phyloP scores from a whole-genome alignment of 768 basidiomycete genomes.

The Macrolepiota fuliginosa region DNA sequence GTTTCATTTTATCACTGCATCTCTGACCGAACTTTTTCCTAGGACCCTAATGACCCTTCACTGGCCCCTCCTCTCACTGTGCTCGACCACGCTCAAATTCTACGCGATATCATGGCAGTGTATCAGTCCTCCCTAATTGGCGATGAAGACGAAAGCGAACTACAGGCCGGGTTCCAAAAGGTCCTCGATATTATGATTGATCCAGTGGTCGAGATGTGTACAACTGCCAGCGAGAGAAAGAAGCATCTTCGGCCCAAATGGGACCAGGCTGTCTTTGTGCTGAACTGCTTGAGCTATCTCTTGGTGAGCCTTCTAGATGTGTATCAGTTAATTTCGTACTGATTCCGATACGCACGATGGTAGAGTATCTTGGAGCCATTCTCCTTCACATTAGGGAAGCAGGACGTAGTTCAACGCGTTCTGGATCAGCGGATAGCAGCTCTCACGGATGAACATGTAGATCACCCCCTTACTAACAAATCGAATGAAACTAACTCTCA shows the following conservation, averaged over 20 bases:
- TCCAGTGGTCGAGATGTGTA: conserved; percentile 77
- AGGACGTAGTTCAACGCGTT: conserved; percentile 50
- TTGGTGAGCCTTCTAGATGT: conserved; percentile 46
- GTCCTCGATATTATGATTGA: conserved; percentile 85
- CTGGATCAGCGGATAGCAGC: conserved; percentile 60
- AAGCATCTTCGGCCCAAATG: conserved; percentile 53
- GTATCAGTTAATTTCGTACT: neutral
- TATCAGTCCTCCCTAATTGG: conserved; percentile 85
- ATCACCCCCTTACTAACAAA: conserved; percentile 24
- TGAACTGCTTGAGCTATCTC: conserved; percentile 85
- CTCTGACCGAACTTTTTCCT: conserved; percentile 16
- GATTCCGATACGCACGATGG: neutral
- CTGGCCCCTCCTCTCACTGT: conserved; percentile 74
- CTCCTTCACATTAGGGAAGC: conserved; percentile 64
- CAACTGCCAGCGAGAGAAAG: conserved; percentile 64
- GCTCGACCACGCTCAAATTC: conserved; percentile 77
- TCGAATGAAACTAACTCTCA: conserved; percentile 5
- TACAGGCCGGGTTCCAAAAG: conserved; percentile 52
- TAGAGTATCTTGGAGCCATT: conserved; percentile 69
- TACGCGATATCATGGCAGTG: conserved; percentile 87
- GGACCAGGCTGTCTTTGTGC: conserved; percentile 80
- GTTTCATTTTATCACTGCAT: neutral
- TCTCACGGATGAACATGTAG: conserved; percentile 83
- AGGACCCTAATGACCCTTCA: conserved; percentile 71
- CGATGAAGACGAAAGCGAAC: conserved; percentile 46